Base-by-base conservation (phyloP, 2,329 filamentous ascomycete genomes). In the Cercospora brassicicola region DNA sequence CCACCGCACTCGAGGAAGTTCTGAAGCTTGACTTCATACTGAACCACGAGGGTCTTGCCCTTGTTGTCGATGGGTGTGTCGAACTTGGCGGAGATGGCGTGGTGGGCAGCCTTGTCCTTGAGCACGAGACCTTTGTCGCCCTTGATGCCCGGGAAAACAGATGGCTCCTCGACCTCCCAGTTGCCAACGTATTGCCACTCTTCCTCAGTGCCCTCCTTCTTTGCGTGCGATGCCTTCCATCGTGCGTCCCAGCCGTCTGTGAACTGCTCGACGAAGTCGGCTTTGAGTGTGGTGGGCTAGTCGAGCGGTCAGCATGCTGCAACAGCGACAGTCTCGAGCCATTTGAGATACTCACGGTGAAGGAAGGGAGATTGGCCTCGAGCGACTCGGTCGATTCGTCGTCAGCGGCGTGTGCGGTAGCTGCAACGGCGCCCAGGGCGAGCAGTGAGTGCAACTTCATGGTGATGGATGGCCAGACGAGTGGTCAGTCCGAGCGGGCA, bases 1-100 rank as follows among this genome's bases (percentile, higher is more conserved):
- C 95, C 95, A 86, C 95, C 95, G 81, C 95, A 99, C 82, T 97
- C 94, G 71, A 99, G 90, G 76, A 93, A 94, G 80, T 92, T 93
- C 85, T 99, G 95, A 73, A 97, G 91, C 89, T 99, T 99, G 80
- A 98, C 95, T 82, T 99, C 95, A 80, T 99, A 99, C 84, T 99
- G 95, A 64, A 99, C 93, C 75, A 99, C 95, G 62, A 99, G 88
- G 68, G 93, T 91, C 87, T 99, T 96, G 84, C 88, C 93, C 89
- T 94, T 98, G 88, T 96, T 95, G 84, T 97, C 91, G 78, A 99
- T 91, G 83, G 92, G 91, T 87, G 96, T 93, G 80, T 91, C 89
- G 86, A 99, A 98, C 84, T 98, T 98, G 84, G 95, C 93, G 60
- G 95, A 99, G 82, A 99, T 99, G 85, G 95, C 95, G 84, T 99